These are phyloP conservation scores for Epichloe aotearoae DNA, from an alignment of 2,329 filamentous ascomycete species.

Conservation along the genomic window DNA sequence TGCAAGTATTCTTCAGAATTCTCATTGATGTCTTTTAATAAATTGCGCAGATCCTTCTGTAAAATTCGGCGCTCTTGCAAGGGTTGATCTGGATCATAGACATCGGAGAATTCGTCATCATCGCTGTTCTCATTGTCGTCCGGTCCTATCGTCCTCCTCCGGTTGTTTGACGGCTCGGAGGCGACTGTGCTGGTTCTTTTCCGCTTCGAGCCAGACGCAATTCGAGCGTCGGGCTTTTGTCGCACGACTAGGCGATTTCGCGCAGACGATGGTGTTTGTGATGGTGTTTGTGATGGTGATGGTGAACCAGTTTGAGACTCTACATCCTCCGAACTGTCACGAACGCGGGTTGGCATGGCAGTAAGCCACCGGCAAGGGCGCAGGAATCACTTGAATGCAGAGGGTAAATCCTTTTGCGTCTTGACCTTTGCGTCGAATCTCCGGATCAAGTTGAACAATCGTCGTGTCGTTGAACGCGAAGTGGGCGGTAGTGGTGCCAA, in stretches of 20 bases:
- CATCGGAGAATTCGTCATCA: conserved; percentile 20
- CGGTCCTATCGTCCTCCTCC: conserved; percentile 8
- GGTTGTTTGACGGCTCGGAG: conserved; percentile 12
- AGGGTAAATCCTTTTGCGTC: too few species aligned
- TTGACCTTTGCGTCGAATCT: too few species aligned
- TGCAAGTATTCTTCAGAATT: conserved; percentile 62
- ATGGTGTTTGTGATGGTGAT: conserved; percentile 11
- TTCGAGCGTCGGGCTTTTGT: conserved; percentile 12
- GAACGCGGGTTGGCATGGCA: conserved; percentile 14
- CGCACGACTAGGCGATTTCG: conserved; percentile 13
- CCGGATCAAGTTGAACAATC: too few species aligned
- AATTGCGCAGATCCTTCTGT: conserved; percentile 54
- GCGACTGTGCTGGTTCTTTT: conserved; percentile 16
- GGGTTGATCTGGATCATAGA: conserved; percentile 75
- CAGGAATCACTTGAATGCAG: too few species aligned
- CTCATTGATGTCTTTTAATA: conserved; percentile 48
- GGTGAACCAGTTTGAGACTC: conserved; percentile 9
- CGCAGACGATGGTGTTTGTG: conserved; percentile 9
- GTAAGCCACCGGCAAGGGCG: background rate
- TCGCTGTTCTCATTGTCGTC: conserved; percentile 8
- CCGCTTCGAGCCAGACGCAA: conserved; percentile 17
- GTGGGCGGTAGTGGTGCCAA: background rate
- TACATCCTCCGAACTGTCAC: conserved; percentile 8
- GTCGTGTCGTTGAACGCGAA: background rate
- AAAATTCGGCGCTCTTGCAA: conserved; percentile 58